Evolutionary conservation across 371 early-diverging fungal species (phyloP).

Genomic region (Mucor saturninus): DNA sequence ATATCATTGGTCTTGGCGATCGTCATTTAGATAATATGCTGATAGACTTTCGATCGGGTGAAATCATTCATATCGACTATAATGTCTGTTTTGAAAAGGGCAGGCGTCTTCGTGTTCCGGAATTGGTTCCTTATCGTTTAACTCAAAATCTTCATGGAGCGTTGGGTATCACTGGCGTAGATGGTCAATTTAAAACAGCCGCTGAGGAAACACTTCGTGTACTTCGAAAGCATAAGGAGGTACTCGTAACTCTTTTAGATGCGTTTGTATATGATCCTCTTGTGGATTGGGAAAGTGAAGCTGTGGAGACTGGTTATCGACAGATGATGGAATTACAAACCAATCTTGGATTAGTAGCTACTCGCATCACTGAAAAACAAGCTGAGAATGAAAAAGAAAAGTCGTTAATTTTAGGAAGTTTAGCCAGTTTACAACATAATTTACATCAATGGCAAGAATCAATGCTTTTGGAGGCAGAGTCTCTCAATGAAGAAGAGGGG

Average conservation of each 20-base stretch:
- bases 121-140: conserved; percentile 95
- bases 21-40: conserved; percentile 98
- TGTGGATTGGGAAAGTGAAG: conserved; percentile 62
- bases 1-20: conserved; percentile 98
- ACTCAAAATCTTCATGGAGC: conserved; percentile 86
- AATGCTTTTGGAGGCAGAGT: conserved; percentile 22
- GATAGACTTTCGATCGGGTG: conserved; percentile 83
- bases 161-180: conserved; percentile 79
- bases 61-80: conserved; percentile 97
- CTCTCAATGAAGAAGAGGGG: conserved; percentile 19
- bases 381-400: conserved; percentile 28
- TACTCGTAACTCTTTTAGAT: conserved; percentile 85
- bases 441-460: conserved; percentile 35
- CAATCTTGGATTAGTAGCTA: conserved; percentile 41
- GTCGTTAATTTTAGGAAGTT: conserved; percentile 8
- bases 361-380: conserved; percentile 42
- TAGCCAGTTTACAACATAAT: conserved; percentile 20
- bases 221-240: conserved; percentile 78
- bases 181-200: conserved; percentile 79
- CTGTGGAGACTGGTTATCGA: conserved; percentile 38
- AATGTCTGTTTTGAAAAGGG: conserved; percentile 98
- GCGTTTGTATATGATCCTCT: conserved; percentile 96
- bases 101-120: conserved; percentile 86
- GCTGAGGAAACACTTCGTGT: conserved; percentile 79
- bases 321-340: conserved; percentile 49